These are phyloP conservation scores for Paradendryphiella salina DNA, from an alignment of 2,329 filamentous ascomycete genomes.

Conservation along the genomic window DNA sequence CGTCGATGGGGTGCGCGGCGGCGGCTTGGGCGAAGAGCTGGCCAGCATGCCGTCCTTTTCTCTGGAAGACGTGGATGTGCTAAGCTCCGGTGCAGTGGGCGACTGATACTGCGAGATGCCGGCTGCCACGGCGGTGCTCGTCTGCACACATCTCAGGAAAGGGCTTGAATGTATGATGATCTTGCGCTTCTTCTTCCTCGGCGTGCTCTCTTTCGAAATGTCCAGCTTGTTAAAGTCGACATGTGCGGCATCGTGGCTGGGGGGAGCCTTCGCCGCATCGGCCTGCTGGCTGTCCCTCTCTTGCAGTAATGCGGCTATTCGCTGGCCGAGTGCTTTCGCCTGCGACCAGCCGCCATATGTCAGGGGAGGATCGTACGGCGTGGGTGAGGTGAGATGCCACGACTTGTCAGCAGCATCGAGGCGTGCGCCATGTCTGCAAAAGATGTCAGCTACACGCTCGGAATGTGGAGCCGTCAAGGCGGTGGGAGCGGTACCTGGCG, in stretches of 20 bases:
- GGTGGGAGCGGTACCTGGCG: conserved; percentile 48
- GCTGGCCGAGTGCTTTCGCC: conserved; percentile 75
- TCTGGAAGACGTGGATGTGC: conserved; percentile 24
- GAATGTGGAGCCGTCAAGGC: conserved; percentile 4
- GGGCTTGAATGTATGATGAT: conserved; percentile 92
- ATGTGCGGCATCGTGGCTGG: conserved; percentile 25
- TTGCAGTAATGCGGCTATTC: conserved; percentile 74
- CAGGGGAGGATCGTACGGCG: conserved; percentile 92
- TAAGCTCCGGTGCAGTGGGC: conserved; percentile 34
- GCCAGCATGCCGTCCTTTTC: conserved; percentile 17
- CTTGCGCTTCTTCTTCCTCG: conserved; percentile 64
- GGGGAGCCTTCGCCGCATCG: conserved; percentile 28
- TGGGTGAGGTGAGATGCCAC: conserved; percentile 91
- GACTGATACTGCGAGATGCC: conserved; percentile 71
- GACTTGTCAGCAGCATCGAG: conserved; percentile 92
- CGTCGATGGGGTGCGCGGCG: conserved; percentile 17
- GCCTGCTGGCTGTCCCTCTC: conserved; percentile 54
- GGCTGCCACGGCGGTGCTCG: conserved; percentile 82
- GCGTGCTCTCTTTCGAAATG: conserved; percentile 10
- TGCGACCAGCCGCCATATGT: conserved; percentile 95
- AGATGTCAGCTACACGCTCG: conserved; percentile 18
- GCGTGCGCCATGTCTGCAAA: conserved; percentile 78
- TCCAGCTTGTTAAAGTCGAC: conserved; percentile 30
- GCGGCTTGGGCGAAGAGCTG: conserved; percentile 22
- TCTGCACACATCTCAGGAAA: conserved; percentile 90